Conservation (phyloP, 371 early-diverging fungal species). For the Polyrhizophydium stewartii region DNA sequence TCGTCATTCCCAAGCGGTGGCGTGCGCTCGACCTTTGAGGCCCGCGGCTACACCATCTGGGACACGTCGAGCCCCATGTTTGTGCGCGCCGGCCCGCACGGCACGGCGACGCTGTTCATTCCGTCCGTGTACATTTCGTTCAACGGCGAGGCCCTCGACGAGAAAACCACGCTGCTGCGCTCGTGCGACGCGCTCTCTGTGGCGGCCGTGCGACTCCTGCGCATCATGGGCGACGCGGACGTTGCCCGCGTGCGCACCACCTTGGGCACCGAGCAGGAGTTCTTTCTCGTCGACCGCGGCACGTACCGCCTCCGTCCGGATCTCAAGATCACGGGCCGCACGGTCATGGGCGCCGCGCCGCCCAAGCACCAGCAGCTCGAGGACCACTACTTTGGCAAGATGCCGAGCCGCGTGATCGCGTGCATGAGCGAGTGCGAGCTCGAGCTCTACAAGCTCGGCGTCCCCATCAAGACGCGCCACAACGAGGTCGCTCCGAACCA, state of each 20-base stretch:
- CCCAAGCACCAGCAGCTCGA: constrained; percentile 98
- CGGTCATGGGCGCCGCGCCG: constrained; percentile 87
- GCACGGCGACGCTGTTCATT: constrained; percentile 86
- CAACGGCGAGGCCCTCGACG: constrained; percentile 97
- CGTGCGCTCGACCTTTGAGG: constrained; percentile 97
- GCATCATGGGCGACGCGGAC: constrained; percentile 53
- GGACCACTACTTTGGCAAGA: constrained; percentile 98
- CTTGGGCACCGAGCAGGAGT: constrained; percentile 97
- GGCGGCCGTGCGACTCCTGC: constrained; percentile 72
- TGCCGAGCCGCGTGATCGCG: constrained; percentile 89
- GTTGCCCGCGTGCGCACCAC: constrained; percentile 82
- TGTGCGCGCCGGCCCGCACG: constrained; percentile 87
- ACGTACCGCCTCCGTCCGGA: constrained; percentile 91
- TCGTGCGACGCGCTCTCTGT: constrained; percentile 81
- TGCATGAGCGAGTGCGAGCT: constrained; percentile 90
- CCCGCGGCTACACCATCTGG: constrained; percentile 99
- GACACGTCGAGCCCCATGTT: constrained; percentile 96
- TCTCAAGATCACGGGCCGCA: constrained; percentile 93
- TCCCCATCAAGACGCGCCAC: constrained; percentile 98
- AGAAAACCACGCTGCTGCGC: constrained; percentile 94
- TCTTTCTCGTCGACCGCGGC: constrained; percentile 92
- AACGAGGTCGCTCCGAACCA: constrained; percentile 99
- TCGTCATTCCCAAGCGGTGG: constrained; percentile 99
- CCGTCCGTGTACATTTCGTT: constrained; percentile 98
- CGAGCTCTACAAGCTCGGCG: constrained; percentile 90